Percentiles rank a stretch among this genome's conserved stretches.
Evolutionary conservation across 495 filamentous ascomycete species (phyloP).

Genomic region (Xylaria sp.): DNA sequence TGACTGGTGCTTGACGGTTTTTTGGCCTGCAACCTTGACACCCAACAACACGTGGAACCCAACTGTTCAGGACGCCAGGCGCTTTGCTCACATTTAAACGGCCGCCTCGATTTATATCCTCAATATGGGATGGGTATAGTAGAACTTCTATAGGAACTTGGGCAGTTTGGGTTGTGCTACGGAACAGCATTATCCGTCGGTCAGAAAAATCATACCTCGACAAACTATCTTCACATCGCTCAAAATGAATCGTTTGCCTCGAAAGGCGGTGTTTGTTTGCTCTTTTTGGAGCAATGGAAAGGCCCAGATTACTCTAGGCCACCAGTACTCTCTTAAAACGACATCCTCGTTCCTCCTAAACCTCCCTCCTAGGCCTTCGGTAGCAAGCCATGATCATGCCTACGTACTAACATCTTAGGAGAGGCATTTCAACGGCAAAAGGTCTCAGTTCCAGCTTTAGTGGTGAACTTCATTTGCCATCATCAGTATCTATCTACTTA

Average conservation of each 20-base stretch:
- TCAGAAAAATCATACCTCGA: neutral
- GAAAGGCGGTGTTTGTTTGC: neutral
- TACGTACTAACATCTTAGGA: neutral
- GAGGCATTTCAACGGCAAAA: neutral
- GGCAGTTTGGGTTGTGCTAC: neutral
- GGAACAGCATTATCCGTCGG: neutral
- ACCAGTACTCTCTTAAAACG: neutral
- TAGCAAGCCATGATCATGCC: neutral
- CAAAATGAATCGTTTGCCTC: neutral
- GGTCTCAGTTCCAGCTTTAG: neutral
- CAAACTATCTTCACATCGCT: neutral
- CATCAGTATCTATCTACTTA: neutral
- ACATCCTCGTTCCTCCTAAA: too few species aligned
- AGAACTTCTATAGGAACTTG: neutral
- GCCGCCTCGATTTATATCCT: neutral
- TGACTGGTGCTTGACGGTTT: neutral
- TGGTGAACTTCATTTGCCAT: neutral
- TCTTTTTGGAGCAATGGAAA: neutral
- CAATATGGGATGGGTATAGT: neutral
- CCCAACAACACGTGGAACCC: neutral
- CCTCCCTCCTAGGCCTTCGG: too few species aligned
- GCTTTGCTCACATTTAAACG: neutral
- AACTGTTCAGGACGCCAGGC: neutral
- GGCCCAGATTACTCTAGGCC: neutral
- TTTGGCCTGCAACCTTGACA: neutral